phyloP scores from a whole-genome alignment of 2,329 filamentous ascomycete genomes.

The Colletotrichum sp. region DNA sequence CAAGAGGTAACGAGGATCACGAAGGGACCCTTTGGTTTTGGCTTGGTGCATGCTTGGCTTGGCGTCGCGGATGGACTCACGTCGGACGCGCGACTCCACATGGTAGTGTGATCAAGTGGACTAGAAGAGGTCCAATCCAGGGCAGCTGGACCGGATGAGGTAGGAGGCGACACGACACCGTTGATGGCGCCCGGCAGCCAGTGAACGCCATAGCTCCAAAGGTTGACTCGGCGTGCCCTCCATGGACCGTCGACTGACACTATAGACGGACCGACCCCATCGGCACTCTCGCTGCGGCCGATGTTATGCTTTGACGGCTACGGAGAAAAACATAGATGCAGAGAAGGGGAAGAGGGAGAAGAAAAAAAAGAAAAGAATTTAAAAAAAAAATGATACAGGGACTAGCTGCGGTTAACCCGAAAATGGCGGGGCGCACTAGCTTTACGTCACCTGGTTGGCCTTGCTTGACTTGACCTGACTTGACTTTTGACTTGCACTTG shows the following conservation, averaged over 20 bases:
- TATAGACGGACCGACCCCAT: background rate
- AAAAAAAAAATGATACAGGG: background rate
- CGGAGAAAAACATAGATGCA: background rate
- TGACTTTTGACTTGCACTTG: background rate
- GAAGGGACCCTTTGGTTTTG: background rate
- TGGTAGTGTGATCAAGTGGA: background rate
- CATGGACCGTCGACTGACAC: background rate
- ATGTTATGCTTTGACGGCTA: background rate
- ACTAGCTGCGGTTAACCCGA: constrained; percentile 2
- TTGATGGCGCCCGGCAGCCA: background rate
- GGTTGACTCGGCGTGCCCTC: background rate
- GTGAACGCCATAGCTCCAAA: background rate
- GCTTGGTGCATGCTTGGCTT: background rate
- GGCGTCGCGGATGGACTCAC: background rate
- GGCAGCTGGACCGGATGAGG: background rate
- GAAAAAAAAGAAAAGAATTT: background rate
- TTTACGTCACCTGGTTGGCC: constrained; percentile 14
- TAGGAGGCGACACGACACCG: background rate
- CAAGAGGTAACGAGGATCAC: background rate
- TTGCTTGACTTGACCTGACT: background rate
- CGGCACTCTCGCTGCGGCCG: background rate
- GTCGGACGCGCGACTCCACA: background rate
- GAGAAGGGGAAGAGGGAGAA: background rate
- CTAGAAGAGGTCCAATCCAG: background rate
- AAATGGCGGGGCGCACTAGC: background rate